A percentile compares a stretch with the other conserved stretches of the same genome.
phyloP scores from a whole-genome alignment of 257 asterid genomes.

The Solanum bulbocastanum region DNA sequence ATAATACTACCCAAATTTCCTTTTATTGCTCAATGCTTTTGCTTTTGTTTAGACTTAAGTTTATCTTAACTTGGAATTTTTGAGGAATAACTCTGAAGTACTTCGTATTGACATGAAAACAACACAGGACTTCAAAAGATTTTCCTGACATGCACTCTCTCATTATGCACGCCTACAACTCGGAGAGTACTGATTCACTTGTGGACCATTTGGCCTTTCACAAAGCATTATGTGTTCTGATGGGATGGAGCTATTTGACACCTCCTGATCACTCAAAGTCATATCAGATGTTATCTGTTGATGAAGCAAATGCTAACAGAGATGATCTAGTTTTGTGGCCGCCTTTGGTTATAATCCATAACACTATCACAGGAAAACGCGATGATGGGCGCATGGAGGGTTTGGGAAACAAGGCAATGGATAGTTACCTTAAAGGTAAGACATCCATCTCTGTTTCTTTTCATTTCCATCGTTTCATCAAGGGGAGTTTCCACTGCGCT shows the following conservation, averaged over 20 bases:
- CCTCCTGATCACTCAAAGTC: slow-evolving; percentile 79
- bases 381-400: slow-evolving; percentile 93
- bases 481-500: slow-evolving; percentile 6
- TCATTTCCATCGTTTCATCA: slow-evolving; percentile 15
- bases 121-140: slow-evolving; percentile 80
- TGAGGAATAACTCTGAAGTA: slow-evolving; percentile 12
- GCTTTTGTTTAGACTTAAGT: neutral
- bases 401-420: slow-evolving; percentile 94
- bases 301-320: slow-evolving; percentile 60
- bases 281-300: slow-evolving; percentile 70
- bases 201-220: slow-evolving; percentile 93
- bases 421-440: slow-evolving; percentile 88
- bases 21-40: neutral
- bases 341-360: slow-evolving; percentile 80
- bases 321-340: slow-evolving; percentile 95
- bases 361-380: slow-evolving; percentile 77
- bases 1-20: neutral
- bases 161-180: slow-evolving; percentile 75
- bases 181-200: slow-evolving; percentile 46
- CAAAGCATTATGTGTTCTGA: slow-evolving; percentile 83
- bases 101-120: slow-evolving; percentile 38
- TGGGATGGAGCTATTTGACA: slow-evolving; percentile 86
- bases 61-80: neutral
- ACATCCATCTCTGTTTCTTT: slow-evolving; percentile 16
- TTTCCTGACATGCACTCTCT: slow-evolving; percentile 77